Percentiles rank a stretch among this genome's conserved stretches.
These are phyloP conservation scores for Penicillium bovifimosum DNA, from an alignment of 495 filamentous ascomycete genomes.

Conservation along the genomic window DNA sequence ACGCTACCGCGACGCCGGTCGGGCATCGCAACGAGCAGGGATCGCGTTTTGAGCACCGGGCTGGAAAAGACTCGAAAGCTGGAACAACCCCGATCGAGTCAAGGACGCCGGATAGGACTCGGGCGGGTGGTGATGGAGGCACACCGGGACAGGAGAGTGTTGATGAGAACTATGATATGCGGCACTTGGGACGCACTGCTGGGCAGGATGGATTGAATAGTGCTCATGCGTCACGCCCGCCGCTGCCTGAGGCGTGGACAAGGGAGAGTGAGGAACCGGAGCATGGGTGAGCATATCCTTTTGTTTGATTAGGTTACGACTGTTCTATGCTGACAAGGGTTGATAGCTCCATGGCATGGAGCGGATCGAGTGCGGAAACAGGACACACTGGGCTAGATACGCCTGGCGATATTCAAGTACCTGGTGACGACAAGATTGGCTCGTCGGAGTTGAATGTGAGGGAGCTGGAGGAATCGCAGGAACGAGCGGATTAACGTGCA, in stretches of 20 bases:
- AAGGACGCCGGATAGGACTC: neutral
- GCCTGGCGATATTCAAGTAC: neutral
- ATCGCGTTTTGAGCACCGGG: neutral
- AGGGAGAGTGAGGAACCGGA: neutral
- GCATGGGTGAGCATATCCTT: neutral
- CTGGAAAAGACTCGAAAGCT: neutral
- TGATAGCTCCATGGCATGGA: neutral
- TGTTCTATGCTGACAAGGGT: neutral
- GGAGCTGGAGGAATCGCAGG: neutral
- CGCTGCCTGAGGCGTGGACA: constrained; percentile 1
- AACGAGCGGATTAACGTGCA: neutral
- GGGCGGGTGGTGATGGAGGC: neutral
- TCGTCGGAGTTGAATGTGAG: neutral
- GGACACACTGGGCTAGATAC: neutral
- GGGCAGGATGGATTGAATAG: neutral
- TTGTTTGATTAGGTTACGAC: neutral
- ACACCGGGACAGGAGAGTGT: neutral
- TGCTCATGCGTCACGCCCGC: neutral
- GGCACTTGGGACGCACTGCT: neutral
- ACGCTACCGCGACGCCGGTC: neutral
- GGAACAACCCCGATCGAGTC: neutral
- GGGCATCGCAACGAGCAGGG: neutral
- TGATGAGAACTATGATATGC: neutral
- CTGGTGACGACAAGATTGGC: neutral
- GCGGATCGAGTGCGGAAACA: neutral